These are phyloP conservation scores for Puccinia novopanici DNA, from an alignment of 1,284 basidiomycete genomes.

Conservation along the genomic window DNA sequence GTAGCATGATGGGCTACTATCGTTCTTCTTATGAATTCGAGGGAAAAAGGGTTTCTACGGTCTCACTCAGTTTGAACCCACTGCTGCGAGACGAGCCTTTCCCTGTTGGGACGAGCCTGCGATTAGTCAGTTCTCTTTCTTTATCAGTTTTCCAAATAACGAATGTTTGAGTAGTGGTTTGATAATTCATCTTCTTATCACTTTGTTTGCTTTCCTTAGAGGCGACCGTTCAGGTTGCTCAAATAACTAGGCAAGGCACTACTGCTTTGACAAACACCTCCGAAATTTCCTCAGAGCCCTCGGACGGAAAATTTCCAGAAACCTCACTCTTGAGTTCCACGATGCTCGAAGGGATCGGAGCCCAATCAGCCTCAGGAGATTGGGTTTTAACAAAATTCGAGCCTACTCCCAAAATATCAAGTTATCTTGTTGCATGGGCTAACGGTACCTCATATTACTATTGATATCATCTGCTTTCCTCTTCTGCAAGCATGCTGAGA, in stretches of 20 bases:
- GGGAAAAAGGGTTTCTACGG: constrained; percentile 55
- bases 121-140: constrained; percentile 63
- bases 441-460: constrained; percentile 74
- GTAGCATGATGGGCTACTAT: constrained; percentile 51
- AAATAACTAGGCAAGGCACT: constrained; percentile 43
- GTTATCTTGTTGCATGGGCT: constrained; percentile 87
- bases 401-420: constrained; percentile 69
- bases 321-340: constrained; percentile 17
- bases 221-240: constrained; percentile 46
- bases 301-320: constrained; percentile 40
- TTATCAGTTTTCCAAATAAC: neutral
- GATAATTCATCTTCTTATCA: neutral
- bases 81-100: constrained; percentile 69
- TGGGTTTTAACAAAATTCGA: constrained; percentile 60
- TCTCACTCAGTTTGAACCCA: constrained; percentile 68
- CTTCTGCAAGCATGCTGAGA: neutral
- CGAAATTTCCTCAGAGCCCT: constrained; percentile 35
- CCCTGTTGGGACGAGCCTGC: constrained; percentile 86
- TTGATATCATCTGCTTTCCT: neutral
- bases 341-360: constrained; percentile 44
- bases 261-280: constrained; percentile 48
- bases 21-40: constrained; percentile 42
- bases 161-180: neutral
- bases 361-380: constrained; percentile 52
- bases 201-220: constrained; percentile 16